A percentile compares a stretch with the other conserved stretches of the same genome.
These are phyloP conservation scores for Corymbia calophylla DNA, from an alignment of 441 rosid species.

Conservation along the genomic window DNA sequence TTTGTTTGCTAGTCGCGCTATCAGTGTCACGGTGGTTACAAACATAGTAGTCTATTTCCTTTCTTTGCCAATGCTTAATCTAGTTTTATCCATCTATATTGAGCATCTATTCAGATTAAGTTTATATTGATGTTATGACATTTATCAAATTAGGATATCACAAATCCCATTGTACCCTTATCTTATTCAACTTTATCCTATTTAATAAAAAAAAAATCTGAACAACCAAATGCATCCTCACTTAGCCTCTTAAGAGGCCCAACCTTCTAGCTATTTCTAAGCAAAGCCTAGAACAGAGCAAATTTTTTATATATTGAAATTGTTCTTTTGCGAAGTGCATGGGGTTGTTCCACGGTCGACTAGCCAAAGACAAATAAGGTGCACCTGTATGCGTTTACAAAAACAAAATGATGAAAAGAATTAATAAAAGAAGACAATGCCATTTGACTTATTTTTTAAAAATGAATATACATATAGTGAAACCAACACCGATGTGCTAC, in stretches of 20 bases:
- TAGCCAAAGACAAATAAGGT: not conserved
- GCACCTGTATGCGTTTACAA: not conserved
- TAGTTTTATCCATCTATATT: not conserved
- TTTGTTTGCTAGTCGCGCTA: not conserved
- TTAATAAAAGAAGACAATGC: not conserved
- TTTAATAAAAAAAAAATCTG: not conserved
- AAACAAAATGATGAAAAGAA: not conserved
- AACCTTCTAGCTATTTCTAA: not conserved
- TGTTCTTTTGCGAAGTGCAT: too few relatives aligned
- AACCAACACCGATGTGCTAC: too few relatives aligned
- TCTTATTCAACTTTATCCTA: not conserved
- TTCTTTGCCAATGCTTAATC: not conserved
- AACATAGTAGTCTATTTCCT: not conserved
- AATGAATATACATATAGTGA: not conserved
- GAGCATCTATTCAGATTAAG: not conserved
- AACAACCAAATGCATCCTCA: not conserved
- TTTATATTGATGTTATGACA: not conserved
- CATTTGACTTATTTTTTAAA: not conserved
- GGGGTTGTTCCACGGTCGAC: too few relatives aligned
- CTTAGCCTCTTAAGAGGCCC: not conserved
- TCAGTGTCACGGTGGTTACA: not conserved
- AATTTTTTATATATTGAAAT: too few relatives aligned
- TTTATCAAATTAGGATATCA: not conserved
- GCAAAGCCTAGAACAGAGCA: not conserved
- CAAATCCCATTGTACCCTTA: not conserved